Evolutionary conservation across 306 rosid genomes (phyloP), one percentile per base, ranked within the genome.

Genomic region (Arachis hypogaea): DNA sequence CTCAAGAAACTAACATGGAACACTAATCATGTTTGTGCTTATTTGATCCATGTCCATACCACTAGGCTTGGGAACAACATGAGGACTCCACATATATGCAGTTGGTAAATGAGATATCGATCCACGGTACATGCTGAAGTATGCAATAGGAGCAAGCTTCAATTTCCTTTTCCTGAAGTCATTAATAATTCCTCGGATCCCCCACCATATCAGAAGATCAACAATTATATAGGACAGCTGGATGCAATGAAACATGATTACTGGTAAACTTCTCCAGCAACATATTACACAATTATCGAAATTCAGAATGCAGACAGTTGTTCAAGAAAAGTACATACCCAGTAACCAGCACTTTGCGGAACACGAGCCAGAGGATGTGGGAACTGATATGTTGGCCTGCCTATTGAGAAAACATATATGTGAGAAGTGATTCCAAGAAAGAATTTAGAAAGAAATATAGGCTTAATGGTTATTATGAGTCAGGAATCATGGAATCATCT

Each of bases 71-170:
- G 98, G 90, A 69, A 92, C 98, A 81, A 92, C 85, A 68, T 87
- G 93, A 70, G 96, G 88, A 82, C 94, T 92, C 98, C 98, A 90
- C 88, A 92, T 83, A 56, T 92, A 92, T 83, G 86, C 86, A 3
- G 96, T 90, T n/a, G 98, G 98, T 65, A 92, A 85, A 84, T 92
- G 96, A 81, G 94, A 83, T 85, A 88, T 82, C 56, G 96, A 92
- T 80, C 94, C 96, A n/a, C 80, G 88, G 84, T 89, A 92, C 28
- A 82, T 86, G 73, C 92, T 92, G 78, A 92, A 86, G 87, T 92
- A 92, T 60, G 98, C 96, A 82, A 90, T 85, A 70, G 98, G 93
- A 82, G 92, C 55, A 73, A 90, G 96, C 81, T 90, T 92, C 87
- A 92, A 80, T 84, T 83, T 92, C 78, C 77, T 85, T 76, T 83